phyloP scores from a whole-genome alignment of 2,329 filamentous ascomycete species.

The Onygena corvina region DNA sequence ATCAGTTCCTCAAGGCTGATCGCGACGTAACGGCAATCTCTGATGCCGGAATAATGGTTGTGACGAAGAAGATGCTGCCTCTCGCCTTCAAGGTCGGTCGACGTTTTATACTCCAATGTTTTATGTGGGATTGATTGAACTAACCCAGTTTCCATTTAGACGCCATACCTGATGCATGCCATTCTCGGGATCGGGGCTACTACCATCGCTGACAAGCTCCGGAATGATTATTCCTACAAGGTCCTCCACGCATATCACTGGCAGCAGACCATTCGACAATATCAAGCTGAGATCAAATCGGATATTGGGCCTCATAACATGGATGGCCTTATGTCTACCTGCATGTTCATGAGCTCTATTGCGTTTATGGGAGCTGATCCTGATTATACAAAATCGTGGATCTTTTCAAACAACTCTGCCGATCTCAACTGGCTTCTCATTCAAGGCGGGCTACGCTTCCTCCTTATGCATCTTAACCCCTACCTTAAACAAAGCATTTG shows the following conservation, averaged over 20 bases:
- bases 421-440: constrained; percentile 29
- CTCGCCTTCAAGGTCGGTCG: constrained; percentile 24
- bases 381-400: constrained; percentile 25
- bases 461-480: constrained; percentile 19
- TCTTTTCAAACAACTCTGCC: constrained; percentile 24
- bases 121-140: not conserved
- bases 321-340: constrained; percentile 29
- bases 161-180: constrained; percentile 30
- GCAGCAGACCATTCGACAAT: constrained; percentile 27
- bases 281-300: constrained; percentile 23
- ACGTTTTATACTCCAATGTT: not conserved
- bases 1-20: constrained; percentile 21
- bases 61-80: constrained; percentile 20
- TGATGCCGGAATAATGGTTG: constrained; percentile 13
- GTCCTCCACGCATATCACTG: constrained; percentile 28
- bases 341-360: constrained; percentile 28
- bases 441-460: constrained; percentile 25
- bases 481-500: constrained; percentile 27
- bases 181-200: constrained; percentile 25
- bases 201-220: constrained; percentile 22
- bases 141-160: constrained; percentile 15
- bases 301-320: constrained; percentile 25
- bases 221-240: constrained; percentile 20
- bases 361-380: constrained; percentile 25
- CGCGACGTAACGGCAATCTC: constrained; percentile 14